Evolutionary conservation across 2,329 filamentous ascomycete species (phyloP), one percentile per base, ranked within the genome.

Genomic region (Aspergillus vadensis): DNA sequence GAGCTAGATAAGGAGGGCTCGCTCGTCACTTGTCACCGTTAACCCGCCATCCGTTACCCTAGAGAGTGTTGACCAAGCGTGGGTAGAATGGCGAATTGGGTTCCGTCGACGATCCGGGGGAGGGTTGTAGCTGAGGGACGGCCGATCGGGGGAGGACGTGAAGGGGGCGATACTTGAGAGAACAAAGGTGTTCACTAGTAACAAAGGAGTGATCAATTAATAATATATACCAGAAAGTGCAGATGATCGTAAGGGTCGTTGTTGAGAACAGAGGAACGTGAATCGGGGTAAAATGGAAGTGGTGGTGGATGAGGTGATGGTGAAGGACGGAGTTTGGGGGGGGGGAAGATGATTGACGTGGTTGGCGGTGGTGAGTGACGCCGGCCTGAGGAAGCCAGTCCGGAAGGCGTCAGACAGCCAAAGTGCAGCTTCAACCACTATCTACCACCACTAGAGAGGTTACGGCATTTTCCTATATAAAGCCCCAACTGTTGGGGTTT

Each of bases 21-120:
- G 69, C 67, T 74, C 65, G 68, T 72, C 60, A 65, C 66, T 70
- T 65, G 61, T 67, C 61, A 69, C 74, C 70, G 69, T 70, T 74
- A 78, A 76, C 72, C 75, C 73, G 77, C 78, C 78, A 80, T 80
- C 70, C 76, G 76, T 71, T 60, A 67, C 67, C 70, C 55, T 54
- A 25, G 50, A 32, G 41, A 53, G 52, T 44, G 43, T 38, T 49
- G 55, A 57, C 56, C 59, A 62, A 64, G 60, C 53, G 63, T 57
- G 65, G 70, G 60, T 58, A 60, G 65, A 68, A 67, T 65, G 67
- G 58, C 66, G 59, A 41, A 48, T 30, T 61, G 59, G 52, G 52
- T 32, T 54, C 51, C 41, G 57, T 59, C 44, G 60, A 58, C 57
- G 57, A 60, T 54, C 60, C 58, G 56, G 55, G 54, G 59, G 52